Evolutionary conservation across 2,329 filamentous ascomycete genomes (phyloP), one percentile per base, ranked within the genome.

Genomic region (Fusarium napiforme): DNA sequence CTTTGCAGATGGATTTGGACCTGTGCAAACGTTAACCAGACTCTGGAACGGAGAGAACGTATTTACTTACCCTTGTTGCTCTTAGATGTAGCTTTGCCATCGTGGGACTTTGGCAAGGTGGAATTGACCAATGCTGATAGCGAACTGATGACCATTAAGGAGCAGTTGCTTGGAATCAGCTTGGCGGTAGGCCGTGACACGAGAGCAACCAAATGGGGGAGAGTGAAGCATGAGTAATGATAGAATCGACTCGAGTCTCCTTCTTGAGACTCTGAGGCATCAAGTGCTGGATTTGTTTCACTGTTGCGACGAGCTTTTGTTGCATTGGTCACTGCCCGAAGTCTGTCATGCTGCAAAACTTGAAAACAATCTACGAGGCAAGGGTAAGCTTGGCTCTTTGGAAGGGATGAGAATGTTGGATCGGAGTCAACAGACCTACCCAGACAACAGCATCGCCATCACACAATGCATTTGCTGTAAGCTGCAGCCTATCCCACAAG

Each of bases 101-200:
- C 85, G 30, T 83, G 80, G 40, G 84, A 84, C 69, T 90, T 91
- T 23, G 93, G 93, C 68, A 97, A 94, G 37, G 94, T 91, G 60
- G 91, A 89, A 74, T 93, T 93, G 66, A 98, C 86, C 32, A 96
- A 85, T 12, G 91, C 90, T 11, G 95, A 95, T 26, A 97, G 83
- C 6, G 92, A 92, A 80, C 97, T 94, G 72, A 98, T 85, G 18
- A 98, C 85, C 42, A 98, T 82, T 3, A 98, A 85, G 30, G 88
- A 87, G 16, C 93, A 92, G 36, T 86, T 85, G 30, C 81, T 65
- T 2, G 92, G 89, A 55, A 95, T 88, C 68, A 93, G 91, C 15
- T 83, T 82, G 5, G 86, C 78, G 3, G 91, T 89, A n/a, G 93
- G 90, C 60, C 91, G 89, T 57, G 91, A 87, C 47, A 97, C 84